Percentiles rank a stretch among this genome's conserved stretches.
Evolutionary conservation across 2,329 filamentous ascomycete species (phyloP).

Genomic region (Fusarium brevicatenulatum): DNA sequence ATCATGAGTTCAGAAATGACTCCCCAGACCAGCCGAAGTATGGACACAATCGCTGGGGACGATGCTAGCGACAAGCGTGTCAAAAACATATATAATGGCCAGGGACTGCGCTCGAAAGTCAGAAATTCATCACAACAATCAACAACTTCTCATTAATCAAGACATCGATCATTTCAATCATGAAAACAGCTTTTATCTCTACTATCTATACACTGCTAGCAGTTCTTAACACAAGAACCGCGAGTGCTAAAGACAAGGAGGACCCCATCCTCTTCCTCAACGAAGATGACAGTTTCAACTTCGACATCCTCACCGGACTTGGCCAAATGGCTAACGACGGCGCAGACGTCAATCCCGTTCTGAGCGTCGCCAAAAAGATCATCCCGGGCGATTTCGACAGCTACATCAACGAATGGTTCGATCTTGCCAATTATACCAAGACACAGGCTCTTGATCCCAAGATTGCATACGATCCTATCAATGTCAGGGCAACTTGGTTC

Average conservation of each 20-base stretch:
- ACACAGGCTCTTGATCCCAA: slow-evolving; percentile 31
- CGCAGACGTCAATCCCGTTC: slow-evolving; percentile 46
- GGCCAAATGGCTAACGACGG: slow-evolving; percentile 13
- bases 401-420: slow-evolving; percentile 36
- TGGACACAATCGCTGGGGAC: too few species aligned
- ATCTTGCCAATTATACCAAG: slow-evolving; percentile 38
- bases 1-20: neutral
- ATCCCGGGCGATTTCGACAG: slow-evolving; percentile 37
- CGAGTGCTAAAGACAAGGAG: neutral
- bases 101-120: too few species aligned
- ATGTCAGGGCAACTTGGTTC: slow-evolving; percentile 47
- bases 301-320: slow-evolving; percentile 23
- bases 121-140: neutral
- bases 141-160: neutral
- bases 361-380: slow-evolving; percentile 44
- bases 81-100: too few species aligned
- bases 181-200: neutral
- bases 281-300: slow-evolving; percentile 26
- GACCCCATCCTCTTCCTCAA: slow-evolving; percentile 15
- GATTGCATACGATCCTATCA: slow-evolving; percentile 34
- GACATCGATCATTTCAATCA: neutral
- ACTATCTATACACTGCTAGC: accelerated
- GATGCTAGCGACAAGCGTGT: too few species aligned
- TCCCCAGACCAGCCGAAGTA: accelerated
- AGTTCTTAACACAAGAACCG: neutral